phyloP scores from a whole-genome alignment of 495 filamentous ascomycete species.

The Jackrogersella minutella region DNA sequence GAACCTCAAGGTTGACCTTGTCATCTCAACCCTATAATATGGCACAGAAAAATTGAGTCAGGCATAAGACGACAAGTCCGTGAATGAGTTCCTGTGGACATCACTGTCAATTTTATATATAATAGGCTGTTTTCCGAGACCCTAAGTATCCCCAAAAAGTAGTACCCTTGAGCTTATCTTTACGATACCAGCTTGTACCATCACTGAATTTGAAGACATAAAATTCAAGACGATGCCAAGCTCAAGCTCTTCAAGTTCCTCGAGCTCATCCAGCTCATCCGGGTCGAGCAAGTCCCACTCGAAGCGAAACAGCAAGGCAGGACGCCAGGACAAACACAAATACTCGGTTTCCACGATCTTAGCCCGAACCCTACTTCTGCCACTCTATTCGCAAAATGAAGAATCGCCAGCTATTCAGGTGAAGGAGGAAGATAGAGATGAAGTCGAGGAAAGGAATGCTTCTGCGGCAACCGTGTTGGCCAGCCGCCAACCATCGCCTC shows the following conservation, averaged over 20 bases:
- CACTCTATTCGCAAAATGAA: not conserved
- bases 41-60: no score
- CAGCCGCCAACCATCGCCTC: not conserved
- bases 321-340: not conserved
- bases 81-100: no score
- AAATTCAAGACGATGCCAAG: constrained; percentile 8
- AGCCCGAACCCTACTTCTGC: not conserved
- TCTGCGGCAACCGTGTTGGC: not conserved
- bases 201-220: not conserved
- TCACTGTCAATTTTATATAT: no score
- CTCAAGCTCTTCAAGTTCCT: not conserved
- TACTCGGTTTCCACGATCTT: not conserved
- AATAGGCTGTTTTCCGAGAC: no score
- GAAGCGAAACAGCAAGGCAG: not conserved
- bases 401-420: not conserved
- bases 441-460: not conserved
- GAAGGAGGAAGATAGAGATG: not conserved
- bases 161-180: no score
- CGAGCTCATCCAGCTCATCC: constrained; percentile 20
- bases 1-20: no score
- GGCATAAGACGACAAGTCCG: no score
- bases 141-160: no score
- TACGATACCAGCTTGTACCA: not conserved
- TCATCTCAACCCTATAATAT: no score
- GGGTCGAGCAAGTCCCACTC: not conserved